Percentiles rank a stretch among this genome's conserved stretches.
These are phyloP conservation scores for Prototheca stagnorum DNA, from an alignment of 163 green algal genomes.

Conservation along the genomic window DNA sequence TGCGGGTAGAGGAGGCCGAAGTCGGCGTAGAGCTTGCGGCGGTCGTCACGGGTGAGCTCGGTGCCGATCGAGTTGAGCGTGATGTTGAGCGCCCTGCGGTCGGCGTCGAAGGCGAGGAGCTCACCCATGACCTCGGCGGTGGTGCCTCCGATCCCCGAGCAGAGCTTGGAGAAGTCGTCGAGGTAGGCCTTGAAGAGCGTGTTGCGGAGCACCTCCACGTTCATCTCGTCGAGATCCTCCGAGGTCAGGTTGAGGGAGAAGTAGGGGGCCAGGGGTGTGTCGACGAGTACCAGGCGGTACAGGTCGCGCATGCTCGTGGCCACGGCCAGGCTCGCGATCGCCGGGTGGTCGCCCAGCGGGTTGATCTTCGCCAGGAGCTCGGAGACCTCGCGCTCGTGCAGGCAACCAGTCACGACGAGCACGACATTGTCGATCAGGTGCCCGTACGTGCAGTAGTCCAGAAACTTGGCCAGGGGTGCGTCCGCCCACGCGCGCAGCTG, in stretches of 20 bases:
- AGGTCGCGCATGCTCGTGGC: constrained; percentile 88
- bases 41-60: constrained; percentile 89
- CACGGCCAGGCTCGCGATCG: constrained; percentile 73
- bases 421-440: constrained; percentile 99
- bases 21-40: constrained; percentile 83
- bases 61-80: constrained; percentile 96
- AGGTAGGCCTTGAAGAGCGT: constrained; percentile 91
- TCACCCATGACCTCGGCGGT: constrained; percentile 84
- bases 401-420: constrained; percentile 89
- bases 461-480: constrained; percentile 71
- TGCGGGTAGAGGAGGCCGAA: constrained; percentile 91
- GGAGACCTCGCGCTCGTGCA: constrained; percentile 80
- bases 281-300: constrained; percentile 79
- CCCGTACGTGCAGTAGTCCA: constrained; percentile 96
- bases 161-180: constrained; percentile 77
- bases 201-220: constrained; percentile 96
- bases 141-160: constrained; percentile 58
- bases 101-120: constrained; percentile 88
- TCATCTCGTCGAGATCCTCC: constrained; percentile 97
- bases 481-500: constrained; percentile 68
- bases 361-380: constrained; percentile 96
- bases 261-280: constrained; percentile 93
- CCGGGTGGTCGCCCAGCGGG: constrained; percentile 94
- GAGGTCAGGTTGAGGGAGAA: constrained; percentile 46
- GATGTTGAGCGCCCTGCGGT: constrained; percentile 92